Evolutionary conservation across 768 basidiomycete genomes (phyloP).

Genomic region (Boletus reticuloceps): DNA sequence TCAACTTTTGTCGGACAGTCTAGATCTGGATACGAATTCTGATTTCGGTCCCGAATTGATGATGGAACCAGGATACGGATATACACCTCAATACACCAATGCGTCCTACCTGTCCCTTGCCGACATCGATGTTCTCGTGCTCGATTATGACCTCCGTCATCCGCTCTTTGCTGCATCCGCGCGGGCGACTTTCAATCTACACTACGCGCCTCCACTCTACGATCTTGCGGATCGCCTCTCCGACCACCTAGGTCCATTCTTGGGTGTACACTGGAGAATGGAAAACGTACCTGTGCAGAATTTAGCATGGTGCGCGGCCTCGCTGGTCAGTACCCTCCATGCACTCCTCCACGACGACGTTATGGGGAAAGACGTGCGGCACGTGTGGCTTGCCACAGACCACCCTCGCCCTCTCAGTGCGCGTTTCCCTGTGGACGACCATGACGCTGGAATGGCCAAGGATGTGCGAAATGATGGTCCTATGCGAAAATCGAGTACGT

Average conservation of each 20-base stretch:
- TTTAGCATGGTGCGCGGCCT: conserved; percentile 48
- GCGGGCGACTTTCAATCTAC: conserved; percentile 21
- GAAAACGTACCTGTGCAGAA: conserved; percentile 44
- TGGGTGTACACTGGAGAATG: conserved; percentile 58
- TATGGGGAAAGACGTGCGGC: conserved; percentile 31
- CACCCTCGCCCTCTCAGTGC: conserved; percentile 33
- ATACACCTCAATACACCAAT: conserved; percentile 12
- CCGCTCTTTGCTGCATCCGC: conserved; percentile 35
- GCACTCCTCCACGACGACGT: conserved; percentile 32
- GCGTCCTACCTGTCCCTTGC: conserved; percentile 19
- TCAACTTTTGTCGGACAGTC: conserved; percentile 13
- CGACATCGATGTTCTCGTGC: conserved; percentile 43
- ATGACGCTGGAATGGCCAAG: too few species aligned
- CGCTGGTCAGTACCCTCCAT: conserved; percentile 44
- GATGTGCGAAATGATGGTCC: not conserved
- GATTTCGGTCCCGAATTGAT: conserved; percentile 1
- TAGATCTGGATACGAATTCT: not conserved
- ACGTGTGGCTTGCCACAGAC: conserved; percentile 59
- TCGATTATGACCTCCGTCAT: conserved; percentile 53
- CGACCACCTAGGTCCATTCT: conserved; percentile 37
- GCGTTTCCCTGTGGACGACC: conserved; percentile 17
- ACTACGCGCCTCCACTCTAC: conserved; percentile 44
- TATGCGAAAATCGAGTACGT: conserved; percentile 44
- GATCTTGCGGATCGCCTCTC: conserved; percentile 39
- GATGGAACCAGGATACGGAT: conserved; percentile 8